phyloP scores from a whole-genome alignment of 1,139 yeast species.

The Saccharomyces uvarum region DNA sequence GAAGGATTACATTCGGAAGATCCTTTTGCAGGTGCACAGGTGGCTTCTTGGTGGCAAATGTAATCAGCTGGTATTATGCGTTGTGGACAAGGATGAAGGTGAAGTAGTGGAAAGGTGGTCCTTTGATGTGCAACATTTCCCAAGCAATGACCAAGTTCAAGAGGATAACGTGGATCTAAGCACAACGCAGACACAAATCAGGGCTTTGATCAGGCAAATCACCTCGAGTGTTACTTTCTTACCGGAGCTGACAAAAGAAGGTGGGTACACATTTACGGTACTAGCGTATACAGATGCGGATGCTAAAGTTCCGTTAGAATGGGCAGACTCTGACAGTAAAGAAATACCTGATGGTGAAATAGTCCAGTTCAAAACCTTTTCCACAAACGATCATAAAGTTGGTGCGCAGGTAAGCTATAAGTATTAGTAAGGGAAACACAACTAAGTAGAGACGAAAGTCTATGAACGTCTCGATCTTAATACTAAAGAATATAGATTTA shows the following conservation, averaged over 20 bases:
- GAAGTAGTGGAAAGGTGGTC: conserved; percentile 84
- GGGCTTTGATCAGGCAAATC: conserved; percentile 78
- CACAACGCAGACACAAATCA: conserved; percentile 66
- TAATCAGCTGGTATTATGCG: conserved; percentile 61
- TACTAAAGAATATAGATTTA: neutral
- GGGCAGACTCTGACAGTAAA: conserved; percentile 74
- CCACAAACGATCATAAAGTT: conserved; percentile 62
- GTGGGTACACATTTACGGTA: conserved; percentile 74
- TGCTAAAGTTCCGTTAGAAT: conserved; percentile 67
- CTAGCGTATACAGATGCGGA: conserved; percentile 75
- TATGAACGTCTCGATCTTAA: neutral
- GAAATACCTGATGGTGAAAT: conserved; percentile 49
- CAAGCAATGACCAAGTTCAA: conserved; percentile 32
- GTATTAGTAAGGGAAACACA: neutral
- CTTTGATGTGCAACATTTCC: conserved; percentile 46
- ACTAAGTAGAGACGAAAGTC: neutral
- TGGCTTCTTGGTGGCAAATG: conserved; percentile 77
- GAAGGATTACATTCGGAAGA: conserved; percentile 55
- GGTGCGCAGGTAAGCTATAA: conserved; percentile 69
- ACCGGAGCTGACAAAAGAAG: conserved; percentile 58
- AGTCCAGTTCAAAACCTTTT: conserved; percentile 63
- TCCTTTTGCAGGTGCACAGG: conserved; percentile 66
- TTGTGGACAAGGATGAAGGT: conserved; percentile 57
- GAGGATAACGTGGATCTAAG: conserved; percentile 22
- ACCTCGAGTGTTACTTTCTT: conserved; percentile 82